Conservation (phyloP, 2,329 filamentous ascomycete species). For the Calonectria pseudoreteaudii region DNA sequence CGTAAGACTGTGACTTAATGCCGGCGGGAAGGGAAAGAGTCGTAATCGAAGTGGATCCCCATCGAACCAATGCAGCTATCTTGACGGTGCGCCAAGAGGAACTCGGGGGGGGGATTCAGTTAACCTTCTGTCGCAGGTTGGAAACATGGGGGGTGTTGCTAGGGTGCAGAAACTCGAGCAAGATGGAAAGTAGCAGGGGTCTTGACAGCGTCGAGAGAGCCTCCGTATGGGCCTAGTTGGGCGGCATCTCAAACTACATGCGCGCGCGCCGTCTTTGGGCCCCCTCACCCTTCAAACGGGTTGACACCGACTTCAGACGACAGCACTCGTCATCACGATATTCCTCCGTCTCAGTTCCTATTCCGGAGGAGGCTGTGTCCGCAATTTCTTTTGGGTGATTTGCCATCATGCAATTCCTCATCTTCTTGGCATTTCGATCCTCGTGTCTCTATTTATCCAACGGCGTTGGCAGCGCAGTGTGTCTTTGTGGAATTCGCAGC, state of each 20-base stretch:
- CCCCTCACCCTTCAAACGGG: not conserved
- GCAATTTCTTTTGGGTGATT: not conserved
- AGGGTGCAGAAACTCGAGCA: not conserved
- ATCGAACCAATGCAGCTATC: not conserved
- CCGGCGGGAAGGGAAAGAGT: not conserved
- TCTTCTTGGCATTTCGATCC: not conserved
- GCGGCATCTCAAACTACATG: constrained; percentile 17
- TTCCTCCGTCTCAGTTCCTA: not conserved
- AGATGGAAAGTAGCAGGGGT: not conserved
- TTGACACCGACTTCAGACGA: constrained; percentile 25
- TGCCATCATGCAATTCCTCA: not conserved
- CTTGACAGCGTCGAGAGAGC: constrained; percentile 2
- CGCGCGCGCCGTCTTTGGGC: not conserved
- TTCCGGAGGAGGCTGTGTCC: not conserved
- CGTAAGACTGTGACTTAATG: not conserved
- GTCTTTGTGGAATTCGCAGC: not conserved
- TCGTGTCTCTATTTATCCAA: not conserved
- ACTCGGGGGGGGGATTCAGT: no score
- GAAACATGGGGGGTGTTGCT: constrained; percentile 19
- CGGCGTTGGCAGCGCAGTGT: not conserved
- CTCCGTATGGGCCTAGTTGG: not conserved
- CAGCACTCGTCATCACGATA: constrained; percentile 15
- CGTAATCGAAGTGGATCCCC: not conserved
- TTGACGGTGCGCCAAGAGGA: constrained; percentile 9
- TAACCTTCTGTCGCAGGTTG: constrained; percentile 15